A percentile compares a stretch with the other conserved stretches of the same genome.
These are phyloP conservation scores for Inonotus hispidus DNA, from an alignment of 1,284 basidiomycete species.

Conservation along the genomic window DNA sequence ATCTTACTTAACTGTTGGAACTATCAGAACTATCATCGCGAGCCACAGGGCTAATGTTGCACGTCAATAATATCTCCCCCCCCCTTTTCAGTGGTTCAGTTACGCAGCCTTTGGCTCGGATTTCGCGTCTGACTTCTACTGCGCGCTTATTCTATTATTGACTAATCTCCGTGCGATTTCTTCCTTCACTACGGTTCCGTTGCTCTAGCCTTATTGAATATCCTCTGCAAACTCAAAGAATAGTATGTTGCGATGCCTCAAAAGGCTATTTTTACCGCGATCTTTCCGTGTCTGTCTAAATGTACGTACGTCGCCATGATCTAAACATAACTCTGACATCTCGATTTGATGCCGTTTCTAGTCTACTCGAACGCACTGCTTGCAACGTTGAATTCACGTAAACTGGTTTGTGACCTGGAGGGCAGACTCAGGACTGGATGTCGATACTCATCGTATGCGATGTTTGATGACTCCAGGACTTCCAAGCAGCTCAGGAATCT, in stretches of 20 bases:
- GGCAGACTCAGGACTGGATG: too few species aligned
- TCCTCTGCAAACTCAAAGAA: not conserved
- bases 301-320: not conserved
- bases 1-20: too few species aligned
- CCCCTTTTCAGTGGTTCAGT: not conserved
- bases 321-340: too few species aligned
- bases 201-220: not conserved
- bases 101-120: not conserved
- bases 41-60: not conserved
- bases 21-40: not conserved
- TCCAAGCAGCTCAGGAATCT: too few species aligned
- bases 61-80: not conserved
- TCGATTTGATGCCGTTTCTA: too few species aligned
- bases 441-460: too few species aligned
- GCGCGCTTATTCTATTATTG: too few species aligned
- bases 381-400: too few species aligned
- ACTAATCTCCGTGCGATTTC: conserved; percentile 12
- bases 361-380: too few species aligned
- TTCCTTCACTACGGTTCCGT: conserved; percentile 8
- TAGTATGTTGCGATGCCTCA: not conserved
- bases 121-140: not conserved
- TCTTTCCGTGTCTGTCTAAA: not conserved
- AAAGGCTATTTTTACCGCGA: not conserved
- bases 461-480: too few species aligned
- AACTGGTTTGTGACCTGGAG: too few species aligned